Evolutionary conservation across 371 early-diverging fungal genomes (phyloP).

Genomic region (Lichtheimia ornata): DNA sequence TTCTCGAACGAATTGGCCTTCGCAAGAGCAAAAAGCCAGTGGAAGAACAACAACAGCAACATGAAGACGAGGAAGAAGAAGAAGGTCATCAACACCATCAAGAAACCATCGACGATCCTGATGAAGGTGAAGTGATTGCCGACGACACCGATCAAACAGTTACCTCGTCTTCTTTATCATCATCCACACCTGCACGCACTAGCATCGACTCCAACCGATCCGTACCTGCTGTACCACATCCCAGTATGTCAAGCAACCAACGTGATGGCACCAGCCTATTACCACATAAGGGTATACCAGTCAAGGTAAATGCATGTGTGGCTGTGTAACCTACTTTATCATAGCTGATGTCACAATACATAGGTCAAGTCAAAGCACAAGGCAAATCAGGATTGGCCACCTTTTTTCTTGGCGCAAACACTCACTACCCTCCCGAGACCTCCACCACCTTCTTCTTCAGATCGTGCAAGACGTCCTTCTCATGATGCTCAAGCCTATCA

Average conservation of each 20-base stretch:
- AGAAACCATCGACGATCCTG: not conserved
- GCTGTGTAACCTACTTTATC: not conserved
- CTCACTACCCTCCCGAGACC: not conserved
- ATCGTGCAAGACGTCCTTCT: conserved; percentile 12
- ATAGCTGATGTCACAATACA: not conserved
- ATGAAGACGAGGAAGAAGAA: not conserved
- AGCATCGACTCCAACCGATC: conserved; percentile 15
- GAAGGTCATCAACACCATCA: not conserved
- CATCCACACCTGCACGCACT: conserved; percentile 6
- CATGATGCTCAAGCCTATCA: conserved; percentile 9
- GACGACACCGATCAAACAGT: conserved; percentile 8
- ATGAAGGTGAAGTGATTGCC: conserved; percentile 6
- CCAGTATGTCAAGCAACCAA: not conserved
- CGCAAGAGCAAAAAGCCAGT: conserved; percentile 7
- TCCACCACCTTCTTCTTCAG: not conserved
- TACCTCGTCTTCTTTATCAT: conserved; percentile 5
- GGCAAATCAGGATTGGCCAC: conserved; percentile 5
- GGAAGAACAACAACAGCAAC: conserved; percentile 2
- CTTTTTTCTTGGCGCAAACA: conserved; percentile 12
- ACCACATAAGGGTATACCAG: conserved; percentile 15
- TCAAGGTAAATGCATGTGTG: conserved; percentile 4
- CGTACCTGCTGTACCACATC: not conserved
- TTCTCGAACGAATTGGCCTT: conserved; percentile 15
- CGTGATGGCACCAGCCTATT: conserved; percentile 1
- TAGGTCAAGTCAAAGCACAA: conserved; percentile 17